Evolutionary conservation across 768 basidiomycete genomes (phyloP), one percentile per base, ranked within the genome.

Genomic region (Symmetrospora coprosmae): DNA sequence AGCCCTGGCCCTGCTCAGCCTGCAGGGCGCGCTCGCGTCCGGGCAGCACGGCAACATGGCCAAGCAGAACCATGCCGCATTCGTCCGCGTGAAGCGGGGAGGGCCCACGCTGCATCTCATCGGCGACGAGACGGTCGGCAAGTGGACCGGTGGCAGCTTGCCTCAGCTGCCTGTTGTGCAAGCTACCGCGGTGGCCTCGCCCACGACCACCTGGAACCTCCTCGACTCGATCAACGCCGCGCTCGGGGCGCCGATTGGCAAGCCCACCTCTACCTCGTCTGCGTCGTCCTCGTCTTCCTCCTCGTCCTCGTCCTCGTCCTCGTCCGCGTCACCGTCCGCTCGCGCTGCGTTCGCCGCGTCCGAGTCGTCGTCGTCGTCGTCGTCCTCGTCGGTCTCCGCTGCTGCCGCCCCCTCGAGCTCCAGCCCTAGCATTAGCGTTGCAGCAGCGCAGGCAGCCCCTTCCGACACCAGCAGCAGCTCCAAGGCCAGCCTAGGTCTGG

Each of bases 211-310:
- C 30, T 58, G 46, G 14, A 58, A 58, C 25, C 25, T 58, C 21
- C 27, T 58, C 39, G 55, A 58, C 25, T 58, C 55, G 9, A 58
- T 58, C 55, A 58, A 58, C 33, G 55, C 55, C 3, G 55, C 41
- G 19, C 34, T 58, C 11, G 55, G 55, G 4, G 41, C 46, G 4
- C 55, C 55, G n/a, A 17, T 33, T 2, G 52, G 37, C 6, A 38
- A 27, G 40, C 39, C 52, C 37, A 55, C 34, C n/a, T 33, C 52
- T 9, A 38, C 52, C 27, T 28, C 35, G 38, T n/a, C 39, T 46
- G 37, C 40, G 25, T 38, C 52, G 16, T 37, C 50, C 35, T 35
- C 52, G 28, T 5, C 39, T n/a, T 56, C 53, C 33, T 58, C 55
- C 7, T 46, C 52, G 16, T 28, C 33, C 5, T 41, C 41, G n/a